phyloP scores from a whole-genome alignment of 2,329 filamentous ascomycete genomes.

The Didymella keratinophila region DNA sequence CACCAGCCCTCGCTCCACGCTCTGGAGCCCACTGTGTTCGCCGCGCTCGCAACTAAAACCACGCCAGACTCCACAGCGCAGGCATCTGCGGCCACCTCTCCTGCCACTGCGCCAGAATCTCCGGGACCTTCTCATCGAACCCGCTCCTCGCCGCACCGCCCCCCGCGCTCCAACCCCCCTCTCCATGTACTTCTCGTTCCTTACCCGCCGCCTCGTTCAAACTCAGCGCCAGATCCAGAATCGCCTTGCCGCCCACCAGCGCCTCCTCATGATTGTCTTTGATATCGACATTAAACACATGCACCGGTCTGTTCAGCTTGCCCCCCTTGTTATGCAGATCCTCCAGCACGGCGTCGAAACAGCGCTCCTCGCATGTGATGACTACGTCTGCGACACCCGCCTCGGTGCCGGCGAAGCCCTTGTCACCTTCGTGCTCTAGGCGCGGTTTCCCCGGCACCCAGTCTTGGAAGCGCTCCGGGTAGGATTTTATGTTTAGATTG shows the following conservation, averaged over 20 bases:
- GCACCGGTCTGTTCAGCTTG: conserved; percentile 88
- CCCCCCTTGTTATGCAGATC: conserved; percentile 87
- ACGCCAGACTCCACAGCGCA: conserved; percentile 91
- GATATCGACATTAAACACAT: conserved; percentile 98
- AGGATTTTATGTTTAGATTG: conserved; percentile 92
- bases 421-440: conserved; percentile 72
- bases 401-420: conserved; percentile 82
- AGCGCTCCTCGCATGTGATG: conserved; percentile 96
- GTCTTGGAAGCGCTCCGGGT: conserved; percentile 96
- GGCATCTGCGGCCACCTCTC: conserved; percentile 92
- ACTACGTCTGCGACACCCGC: conserved; percentile 91
- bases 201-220: conserved; percentile 82
- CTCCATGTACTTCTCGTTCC: conserved; percentile 73
- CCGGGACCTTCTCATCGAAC: conserved; percentile 93
- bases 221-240: conserved; percentile 86
- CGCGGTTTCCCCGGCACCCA: conserved; percentile 90
- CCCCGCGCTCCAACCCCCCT: conserved; percentile 71
- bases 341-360: conserved; percentile 97
- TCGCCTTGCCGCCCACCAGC: conserved; percentile 85
- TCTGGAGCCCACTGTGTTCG: too few species aligned
- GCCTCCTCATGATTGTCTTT: conserved; percentile 98
- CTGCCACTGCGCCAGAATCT: conserved; percentile 92
- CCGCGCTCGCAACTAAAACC: conserved; percentile 63
- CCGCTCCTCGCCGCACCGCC: conserved; percentile 67
- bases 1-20: too few species aligned